A percentile compares a stretch with the other conserved stretches of the same genome.
Conservation (phyloP, 2,329 filamentous ascomycete genomes). For the Fusarium newnesense region DNA sequence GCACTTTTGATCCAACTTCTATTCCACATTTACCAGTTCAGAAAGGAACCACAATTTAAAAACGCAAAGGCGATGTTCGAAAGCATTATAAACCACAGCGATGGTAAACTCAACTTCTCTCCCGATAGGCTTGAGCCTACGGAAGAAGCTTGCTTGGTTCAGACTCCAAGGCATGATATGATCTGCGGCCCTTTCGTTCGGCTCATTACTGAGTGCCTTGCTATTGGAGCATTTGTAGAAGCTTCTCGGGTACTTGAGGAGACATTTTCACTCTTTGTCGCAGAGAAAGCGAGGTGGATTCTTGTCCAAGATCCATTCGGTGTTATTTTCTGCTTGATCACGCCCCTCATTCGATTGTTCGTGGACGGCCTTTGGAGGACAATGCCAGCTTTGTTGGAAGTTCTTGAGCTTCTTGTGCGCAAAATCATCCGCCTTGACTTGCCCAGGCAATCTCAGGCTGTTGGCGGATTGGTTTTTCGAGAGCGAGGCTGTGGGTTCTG, state of each 20-base stretch:
- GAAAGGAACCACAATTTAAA: background rate
- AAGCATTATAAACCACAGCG: slow-evolving; percentile 1
- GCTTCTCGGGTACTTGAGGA: background rate
- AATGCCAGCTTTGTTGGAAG: background rate
- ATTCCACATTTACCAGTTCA: background rate
- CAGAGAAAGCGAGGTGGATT: background rate
- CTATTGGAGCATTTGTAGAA: background rate
- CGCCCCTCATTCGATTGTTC: background rate
- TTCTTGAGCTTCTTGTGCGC: slow-evolving; percentile 7
- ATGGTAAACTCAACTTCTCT: slow-evolving; percentile 1
- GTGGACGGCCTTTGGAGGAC: background rate
- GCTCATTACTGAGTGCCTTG: slow-evolving; percentile 2
- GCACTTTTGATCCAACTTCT: slow-evolving; percentile 5
- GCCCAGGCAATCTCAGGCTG: background rate
- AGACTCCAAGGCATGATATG: background rate
- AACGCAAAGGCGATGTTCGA: background rate
- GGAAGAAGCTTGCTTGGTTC: background rate
- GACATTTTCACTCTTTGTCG: background rate
- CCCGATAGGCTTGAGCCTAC: background rate
- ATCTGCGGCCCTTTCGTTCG: background rate
- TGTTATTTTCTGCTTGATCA: background rate
- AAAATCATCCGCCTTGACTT: background rate
- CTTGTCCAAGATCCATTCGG: background rate
- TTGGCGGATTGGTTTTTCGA: background rate
- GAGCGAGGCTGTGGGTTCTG: slow-evolving; percentile 13